Percentiles rank a stretch among this genome's conserved stretches.
phyloP scores from a whole-genome alignment of 2,329 filamentous ascomycete genomes.

The Macrophomina tecta region DNA sequence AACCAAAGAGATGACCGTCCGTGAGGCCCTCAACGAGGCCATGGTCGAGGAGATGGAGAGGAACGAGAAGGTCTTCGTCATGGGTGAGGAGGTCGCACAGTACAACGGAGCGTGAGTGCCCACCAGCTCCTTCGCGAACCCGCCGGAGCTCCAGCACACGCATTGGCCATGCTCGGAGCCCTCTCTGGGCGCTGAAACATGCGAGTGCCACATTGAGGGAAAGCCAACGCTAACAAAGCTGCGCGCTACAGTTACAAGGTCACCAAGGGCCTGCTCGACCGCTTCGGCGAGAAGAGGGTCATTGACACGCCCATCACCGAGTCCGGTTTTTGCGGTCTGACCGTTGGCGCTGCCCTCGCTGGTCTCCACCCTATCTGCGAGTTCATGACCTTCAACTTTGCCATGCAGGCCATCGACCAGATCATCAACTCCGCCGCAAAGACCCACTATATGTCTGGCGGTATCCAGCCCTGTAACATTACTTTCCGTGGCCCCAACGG shows the following conservation, averaged over 20 bases:
- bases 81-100: constrained; percentile 98
- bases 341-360: constrained; percentile 91
- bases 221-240: constrained; percentile 45
- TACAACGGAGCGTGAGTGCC: constrained; percentile 87
- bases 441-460: constrained; percentile 99
- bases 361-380: constrained; percentile 95
- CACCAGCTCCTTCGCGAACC: constrained; percentile 16
- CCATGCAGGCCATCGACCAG: constrained; percentile 99
- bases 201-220: not conserved
- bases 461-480: constrained; percentile 99
- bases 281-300: constrained; percentile 95
- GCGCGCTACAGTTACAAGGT: constrained; percentile 79
- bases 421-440: constrained; percentile 99
- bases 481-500: constrained; percentile 99
- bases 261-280: constrained; percentile 94
- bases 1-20: constrained; percentile 91
- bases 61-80: constrained; percentile 92
- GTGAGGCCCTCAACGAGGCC: constrained; percentile 97
- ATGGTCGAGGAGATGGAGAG: constrained; percentile 95
- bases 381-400: constrained; percentile 99
- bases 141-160: not conserved
- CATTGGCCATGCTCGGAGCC: constrained; percentile 5
- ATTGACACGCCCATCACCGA: constrained; percentile 99
- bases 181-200: not conserved
- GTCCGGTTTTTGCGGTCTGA: constrained; percentile 91